Percentiles rank a stretch among this genome's conserved stretches.
Conservation (phyloP, 176 grass and related monocot genomes). For the Aegilops umbellulata region DNA sequence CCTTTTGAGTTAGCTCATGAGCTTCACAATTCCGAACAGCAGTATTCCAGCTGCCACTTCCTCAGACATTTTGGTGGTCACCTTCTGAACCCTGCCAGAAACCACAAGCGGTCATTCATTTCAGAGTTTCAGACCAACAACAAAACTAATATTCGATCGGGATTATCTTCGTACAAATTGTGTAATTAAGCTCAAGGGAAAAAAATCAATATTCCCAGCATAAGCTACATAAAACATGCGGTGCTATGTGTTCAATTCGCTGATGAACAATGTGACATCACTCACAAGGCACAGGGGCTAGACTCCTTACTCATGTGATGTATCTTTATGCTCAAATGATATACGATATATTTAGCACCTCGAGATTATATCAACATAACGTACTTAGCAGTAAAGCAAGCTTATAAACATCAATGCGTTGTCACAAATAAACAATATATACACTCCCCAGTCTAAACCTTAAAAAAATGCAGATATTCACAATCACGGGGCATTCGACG, state of each 20-base stretch:
- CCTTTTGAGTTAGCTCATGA: slow-evolving; percentile 61
- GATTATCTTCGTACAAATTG: neutral
- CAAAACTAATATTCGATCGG: neutral
- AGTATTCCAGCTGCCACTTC: slow-evolving; percentile 72
- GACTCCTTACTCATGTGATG: neutral
- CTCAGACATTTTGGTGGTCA: slow-evolving; percentile 67
- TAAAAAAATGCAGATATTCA: neutral
- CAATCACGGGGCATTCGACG: neutral
- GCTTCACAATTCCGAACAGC: slow-evolving; percentile 49
- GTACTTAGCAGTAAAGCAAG: neutral
- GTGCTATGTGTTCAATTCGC: neutral
- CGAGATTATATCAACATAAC: too few species aligned
- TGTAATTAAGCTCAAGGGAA: neutral
- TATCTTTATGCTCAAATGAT: neutral
- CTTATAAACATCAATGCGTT: neutral
- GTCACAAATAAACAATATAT: neutral
- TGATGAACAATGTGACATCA: neutral
- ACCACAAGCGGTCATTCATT: neutral
- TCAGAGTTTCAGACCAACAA: neutral
- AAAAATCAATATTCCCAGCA: neutral
- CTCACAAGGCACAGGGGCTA: neutral
- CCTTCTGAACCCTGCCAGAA: slow-evolving; percentile 55
- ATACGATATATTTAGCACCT: too few species aligned
- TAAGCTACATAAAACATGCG: neutral
- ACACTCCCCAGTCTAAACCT: neutral